Conservation (phyloP, 2,329 filamentous ascomycete genomes). For the Pseudogymnoascus sp. region DNA sequence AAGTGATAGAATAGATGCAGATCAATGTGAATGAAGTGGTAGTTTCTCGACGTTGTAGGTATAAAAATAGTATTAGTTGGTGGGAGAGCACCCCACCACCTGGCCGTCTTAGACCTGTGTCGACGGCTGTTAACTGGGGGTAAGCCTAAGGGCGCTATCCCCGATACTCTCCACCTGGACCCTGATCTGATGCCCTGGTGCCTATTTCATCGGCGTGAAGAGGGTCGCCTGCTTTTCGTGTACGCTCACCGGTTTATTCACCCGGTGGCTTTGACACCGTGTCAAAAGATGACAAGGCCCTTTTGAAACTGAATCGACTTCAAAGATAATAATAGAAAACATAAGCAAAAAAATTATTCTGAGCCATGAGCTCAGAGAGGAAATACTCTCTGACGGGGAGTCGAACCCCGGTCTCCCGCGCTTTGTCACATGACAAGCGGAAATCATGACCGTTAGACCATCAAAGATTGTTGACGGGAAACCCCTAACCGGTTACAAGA, state of each 20-base stretch:
- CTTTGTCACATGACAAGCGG: slow-evolving; percentile 20
- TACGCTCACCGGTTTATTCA: neutral
- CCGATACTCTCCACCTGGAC: neutral
- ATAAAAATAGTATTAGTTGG: neutral
- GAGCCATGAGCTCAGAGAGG: slow-evolving; percentile 8
- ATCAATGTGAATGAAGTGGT: neutral
- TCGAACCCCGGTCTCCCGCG: slow-evolving; percentile 17
- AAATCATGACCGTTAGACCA: slow-evolving; percentile 26
- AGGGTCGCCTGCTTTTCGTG: neutral
- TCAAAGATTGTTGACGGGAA: slow-evolving; percentile 8
- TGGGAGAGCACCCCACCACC: neutral
- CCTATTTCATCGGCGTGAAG: neutral
- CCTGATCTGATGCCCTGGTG: neutral
- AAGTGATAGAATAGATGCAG: neutral
- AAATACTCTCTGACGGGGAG: slow-evolving; percentile 14
- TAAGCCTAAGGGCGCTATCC: neutral
- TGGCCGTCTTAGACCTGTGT: neutral
- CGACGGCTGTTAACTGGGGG: neutral
- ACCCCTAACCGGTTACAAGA: neutral
- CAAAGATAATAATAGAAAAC: neutral
- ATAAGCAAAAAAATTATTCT: neutral
- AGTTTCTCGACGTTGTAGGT: neutral
- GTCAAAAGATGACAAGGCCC: neutral
- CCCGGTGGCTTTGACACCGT: neutral
- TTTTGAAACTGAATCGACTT: no score